phyloP scores from a whole-genome alignment of 1,284 basidiomycete genomes.

The Puccinia brachypodii region DNA sequence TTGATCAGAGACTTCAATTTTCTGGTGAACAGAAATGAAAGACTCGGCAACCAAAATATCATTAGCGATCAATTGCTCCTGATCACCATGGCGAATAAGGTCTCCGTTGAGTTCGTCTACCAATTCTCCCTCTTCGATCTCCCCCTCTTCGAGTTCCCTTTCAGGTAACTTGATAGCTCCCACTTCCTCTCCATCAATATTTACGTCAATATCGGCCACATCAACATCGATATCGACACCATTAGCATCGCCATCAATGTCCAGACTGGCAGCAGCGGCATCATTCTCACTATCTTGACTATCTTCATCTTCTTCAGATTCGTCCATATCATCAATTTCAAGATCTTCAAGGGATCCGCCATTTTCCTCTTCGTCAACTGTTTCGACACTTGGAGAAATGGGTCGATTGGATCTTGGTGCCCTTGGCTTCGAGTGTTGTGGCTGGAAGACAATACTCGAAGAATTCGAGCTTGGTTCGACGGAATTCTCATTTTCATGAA shows the following conservation, averaged over 20 bases:
- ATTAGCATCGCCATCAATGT: background rate
- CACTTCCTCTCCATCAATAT: constrained; percentile 7
- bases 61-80: background rate
- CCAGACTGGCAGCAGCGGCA: background rate
- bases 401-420: background rate
- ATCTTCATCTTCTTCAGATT: constrained; percentile 14
- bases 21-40: background rate
- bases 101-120: background rate
- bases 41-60: constrained; percentile 1
- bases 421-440: background rate
- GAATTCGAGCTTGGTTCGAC: background rate
- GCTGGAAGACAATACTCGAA: background rate
- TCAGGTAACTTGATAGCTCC: background rate
- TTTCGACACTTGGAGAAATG: background rate
- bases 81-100: background rate
- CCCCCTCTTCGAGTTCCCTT: constrained; percentile 8
- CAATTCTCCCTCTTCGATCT: constrained; percentile 6
- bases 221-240: background rate
- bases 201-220: background rate
- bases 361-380: background rate
- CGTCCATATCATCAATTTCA: constrained; percentile 13
- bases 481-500: background rate
- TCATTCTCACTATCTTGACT: background rate
- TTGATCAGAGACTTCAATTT: background rate
- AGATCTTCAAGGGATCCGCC: background rate